phyloP scores from a whole-genome alignment of 2,329 filamentous ascomycete species.

The Epichloe typhina region DNA sequence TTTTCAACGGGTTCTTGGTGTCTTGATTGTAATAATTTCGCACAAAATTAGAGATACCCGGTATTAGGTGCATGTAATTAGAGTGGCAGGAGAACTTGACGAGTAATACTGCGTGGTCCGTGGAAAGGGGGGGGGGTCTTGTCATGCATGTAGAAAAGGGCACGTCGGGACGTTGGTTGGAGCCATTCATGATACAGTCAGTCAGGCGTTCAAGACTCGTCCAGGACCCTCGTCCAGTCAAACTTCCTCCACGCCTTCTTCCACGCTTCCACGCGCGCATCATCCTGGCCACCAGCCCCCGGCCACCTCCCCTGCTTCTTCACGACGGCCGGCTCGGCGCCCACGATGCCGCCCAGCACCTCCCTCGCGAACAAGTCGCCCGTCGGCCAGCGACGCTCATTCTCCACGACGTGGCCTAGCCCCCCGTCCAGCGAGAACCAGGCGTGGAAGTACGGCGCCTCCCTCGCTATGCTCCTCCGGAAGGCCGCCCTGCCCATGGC shows the following conservation, averaged over 20 bases:
- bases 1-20: too few species aligned
- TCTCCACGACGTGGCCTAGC: constrained; percentile 83
- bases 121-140: too few species aligned
- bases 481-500: constrained; percentile 74
- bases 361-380: constrained; percentile 90
- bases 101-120: too few species aligned
- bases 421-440: constrained; percentile 93
- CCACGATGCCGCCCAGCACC: constrained; percentile 83
- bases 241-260: constrained; percentile 81
- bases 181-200: too few species aligned
- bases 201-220: too few species aligned
- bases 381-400: constrained; percentile 69
- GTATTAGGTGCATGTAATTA: too few species aligned
- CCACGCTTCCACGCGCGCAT: constrained; percentile 61
- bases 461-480: constrained; percentile 73
- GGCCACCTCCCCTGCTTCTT: constrained; percentile 88
- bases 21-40: too few species aligned
- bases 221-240: constrained; percentile 62
- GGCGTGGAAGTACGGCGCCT: constrained; percentile 97
- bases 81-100: too few species aligned
- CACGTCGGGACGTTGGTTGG: too few species aligned
- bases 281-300: constrained; percentile 30
- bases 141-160: too few species aligned
- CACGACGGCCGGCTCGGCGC: constrained; percentile 66
- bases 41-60: too few species aligned